Evolutionary conservation across 768 basidiomycete genomes (phyloP), one percentile per base, ranked within the genome.

Genomic region (Xerocomellus amylosporus): DNA sequence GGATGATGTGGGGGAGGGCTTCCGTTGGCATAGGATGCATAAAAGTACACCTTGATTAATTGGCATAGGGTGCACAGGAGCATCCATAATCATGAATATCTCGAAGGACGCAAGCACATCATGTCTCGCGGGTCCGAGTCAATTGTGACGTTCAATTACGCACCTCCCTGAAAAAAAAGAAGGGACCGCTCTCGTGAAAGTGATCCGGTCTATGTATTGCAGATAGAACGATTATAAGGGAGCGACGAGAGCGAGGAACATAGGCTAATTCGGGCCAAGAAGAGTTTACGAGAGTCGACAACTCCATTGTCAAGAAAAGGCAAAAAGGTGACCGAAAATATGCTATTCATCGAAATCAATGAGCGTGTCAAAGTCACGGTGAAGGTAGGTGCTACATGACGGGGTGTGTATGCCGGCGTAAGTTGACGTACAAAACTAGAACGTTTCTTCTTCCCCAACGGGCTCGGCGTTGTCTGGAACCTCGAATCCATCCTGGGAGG

Each of bases 401-500:
- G 43, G 43, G 38, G 38, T 26, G n/a, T 56, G 53, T 59, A 49
- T n/a, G 53, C 36, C 19, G 56, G 43, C 44, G 48, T 53, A 47
- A 50, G 49, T 33, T 46, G 28, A 49, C 54, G 58, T 66, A 64
- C 63, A 59, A 44, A 26, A 45, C 62, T 67, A 87, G 69, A 87
- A 87, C 40, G 88, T 90, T 74, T 92, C 89, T 72, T 93, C 90
- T 70, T 93, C 90, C 49, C 90, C 90, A 22, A 77, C 78, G 0
- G 72, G 60, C 31, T 64, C 77, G 31, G 63, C 71, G 42, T 56
- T 77, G 8, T 92, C 90, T 3, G 93, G 93, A 13, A 94, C 91
- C 66, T 95, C 94, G 63, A 95, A 95, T 49, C 93, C 94, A 13
- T 95, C 93, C 93, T 96, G 72, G 4, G 43, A 55, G 44, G 42